A percentile compares a stretch with the other conserved stretches of the same genome.
Conservation (phyloP, 352 stramenopile genomes). For the Phytophthora brassicae region DNA sequence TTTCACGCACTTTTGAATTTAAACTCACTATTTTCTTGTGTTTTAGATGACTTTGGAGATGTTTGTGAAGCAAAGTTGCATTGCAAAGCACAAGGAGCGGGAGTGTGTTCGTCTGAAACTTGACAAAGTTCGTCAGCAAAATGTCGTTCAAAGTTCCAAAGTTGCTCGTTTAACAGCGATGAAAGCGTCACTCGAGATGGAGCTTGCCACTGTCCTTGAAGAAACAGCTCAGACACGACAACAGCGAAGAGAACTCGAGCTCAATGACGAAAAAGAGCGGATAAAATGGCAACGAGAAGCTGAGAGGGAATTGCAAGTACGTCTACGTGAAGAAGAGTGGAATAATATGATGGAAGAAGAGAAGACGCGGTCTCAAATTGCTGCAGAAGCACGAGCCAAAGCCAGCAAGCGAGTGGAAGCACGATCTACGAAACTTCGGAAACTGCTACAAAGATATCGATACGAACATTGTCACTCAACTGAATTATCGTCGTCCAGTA, state of each 20-base stretch:
- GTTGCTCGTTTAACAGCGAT: conserved; percentile 26
- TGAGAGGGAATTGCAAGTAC: conserved; percentile 41
- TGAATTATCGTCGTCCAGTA: conserved; percentile 3
- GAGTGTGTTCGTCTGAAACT: conserved; percentile 33
- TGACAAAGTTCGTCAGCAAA: conserved; percentile 14
- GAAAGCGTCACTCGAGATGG: conserved; percentile 39
- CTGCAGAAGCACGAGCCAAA: conserved; percentile 47
- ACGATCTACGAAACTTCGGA: conserved; percentile 30
- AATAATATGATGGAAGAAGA: conserved; percentile 53
- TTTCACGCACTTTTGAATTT: not conserved
- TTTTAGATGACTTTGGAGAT: conserved; percentile 45
- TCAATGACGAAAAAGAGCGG: conserved; percentile 40
- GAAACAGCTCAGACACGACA: conserved; percentile 27
- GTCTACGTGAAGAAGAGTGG: conserved; percentile 54
- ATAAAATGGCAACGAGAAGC: conserved; percentile 49
- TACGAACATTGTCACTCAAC: conserved; percentile 9
- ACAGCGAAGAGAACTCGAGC: conserved; percentile 48
- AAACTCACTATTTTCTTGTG: not conserved
- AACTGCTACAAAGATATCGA: conserved; percentile 33
- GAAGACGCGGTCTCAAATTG: conserved; percentile 41
- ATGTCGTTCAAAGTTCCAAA: conserved; percentile 23
- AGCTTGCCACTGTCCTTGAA: conserved; percentile 32
- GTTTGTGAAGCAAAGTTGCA: conserved; percentile 32
- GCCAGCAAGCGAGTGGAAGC: conserved; percentile 46
- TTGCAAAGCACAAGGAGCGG: conserved; percentile 30